Base-by-base conservation (phyloP, 140 eudicot genomes). In the Artemisia princeps region DNA sequence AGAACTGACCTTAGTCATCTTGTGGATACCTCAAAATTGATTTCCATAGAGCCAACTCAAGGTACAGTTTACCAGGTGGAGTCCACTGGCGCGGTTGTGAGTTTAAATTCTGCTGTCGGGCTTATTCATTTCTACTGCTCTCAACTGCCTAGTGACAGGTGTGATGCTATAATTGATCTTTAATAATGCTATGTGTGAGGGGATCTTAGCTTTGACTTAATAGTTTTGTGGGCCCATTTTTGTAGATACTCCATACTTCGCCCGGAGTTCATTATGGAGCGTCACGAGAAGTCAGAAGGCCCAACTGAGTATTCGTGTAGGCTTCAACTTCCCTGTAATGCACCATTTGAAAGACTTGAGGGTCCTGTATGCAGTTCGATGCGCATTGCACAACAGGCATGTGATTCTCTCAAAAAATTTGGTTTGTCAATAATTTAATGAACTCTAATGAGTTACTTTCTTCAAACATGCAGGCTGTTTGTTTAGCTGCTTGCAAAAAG, bases 321-420 rank as follows among this genome's bases (percentile, higher is more conserved):
- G 82, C 95, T 92, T 75, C 96, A 92, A 68, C 98, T 92, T 69
- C 98, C 98, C 58, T 92, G 98, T 74, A 92, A 92, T 80, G 98
- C 98, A 13, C 96, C 96, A 30, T 92, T 91, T 67, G 96, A 92
- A 77, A 80, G 81, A 64, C 90, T 92, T 65, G 98, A 87, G 82
- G 98, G 98, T 50, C 98, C 96, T 74, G 80, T 85, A 37, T 88
- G 98, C 88, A 80, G 82, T 68, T 92, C 98, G 48, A 88, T 92
- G 96, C 96, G 96, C 61, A 85, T 88, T 13, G 98, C 98, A 22
- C 98, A 88, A 72, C 98, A 92, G 95, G 97, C 82, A 77, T 65
- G 88, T 48, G 53, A 10, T 60, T 17, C 24, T 44, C 12, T 40
- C 23, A 17, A 48, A 12, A 48, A 10, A 48, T 9, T 60, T 4